phyloP scores from a whole-genome alignment of 148 eudicot genomes.

The Amaranthus hypochondriacus region DNA sequence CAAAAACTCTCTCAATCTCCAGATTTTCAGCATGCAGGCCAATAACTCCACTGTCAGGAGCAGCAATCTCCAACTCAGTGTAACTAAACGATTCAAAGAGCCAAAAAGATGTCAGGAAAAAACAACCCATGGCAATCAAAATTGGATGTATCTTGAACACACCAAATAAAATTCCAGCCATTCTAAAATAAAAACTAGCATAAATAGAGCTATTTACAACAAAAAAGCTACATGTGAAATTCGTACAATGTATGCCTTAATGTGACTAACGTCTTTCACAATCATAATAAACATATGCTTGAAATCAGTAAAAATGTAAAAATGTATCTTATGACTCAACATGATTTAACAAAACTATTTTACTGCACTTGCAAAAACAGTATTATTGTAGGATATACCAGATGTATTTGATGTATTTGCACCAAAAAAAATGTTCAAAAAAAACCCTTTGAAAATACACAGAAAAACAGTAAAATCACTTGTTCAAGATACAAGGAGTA shows the following conservation, averaged over 20 bases:
- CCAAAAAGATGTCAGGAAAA: constrained; percentile 5
- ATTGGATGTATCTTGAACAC: neutral
- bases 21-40: constrained; percentile 95
- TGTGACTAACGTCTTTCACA: neutral
- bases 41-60: constrained; percentile 82
- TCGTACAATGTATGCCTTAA: neutral
- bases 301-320: neutral
- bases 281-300: neutral
- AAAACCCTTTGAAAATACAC: neutral
- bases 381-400: too few relatives aligned
- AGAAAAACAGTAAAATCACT: neutral
- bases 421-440: too few relatives aligned
- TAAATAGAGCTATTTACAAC: neutral
- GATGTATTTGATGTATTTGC: too few relatives aligned
- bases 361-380: too few relatives aligned
- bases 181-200: neutral
- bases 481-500: neutral
- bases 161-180: neutral
- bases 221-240: neutral
- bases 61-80: constrained; percentile 77
- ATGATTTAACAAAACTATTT: too few relatives aligned
- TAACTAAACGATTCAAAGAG: constrained; percentile 43
- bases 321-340: too few relatives aligned
- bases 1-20: constrained; percentile 77
- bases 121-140: neutral